These are phyloP conservation scores for Heliamphora exappendiculata DNA, from an alignment of 148 eudicot genomes.

Conservation along the genomic window DNA sequence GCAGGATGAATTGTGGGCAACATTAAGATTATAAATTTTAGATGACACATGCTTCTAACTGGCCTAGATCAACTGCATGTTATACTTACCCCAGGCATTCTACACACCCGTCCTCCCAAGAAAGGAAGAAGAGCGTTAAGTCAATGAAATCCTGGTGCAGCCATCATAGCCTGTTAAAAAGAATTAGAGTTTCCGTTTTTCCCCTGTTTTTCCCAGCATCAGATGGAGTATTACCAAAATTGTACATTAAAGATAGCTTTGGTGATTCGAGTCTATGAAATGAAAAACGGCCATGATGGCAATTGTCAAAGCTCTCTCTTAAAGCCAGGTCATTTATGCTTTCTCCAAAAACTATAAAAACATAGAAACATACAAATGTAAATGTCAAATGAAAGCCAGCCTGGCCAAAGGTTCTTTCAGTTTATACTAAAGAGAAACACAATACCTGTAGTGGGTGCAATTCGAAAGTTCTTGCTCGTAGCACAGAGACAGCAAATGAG, in stretches of 20 bases:
- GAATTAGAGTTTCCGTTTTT: background rate
- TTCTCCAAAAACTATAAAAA: background rate
- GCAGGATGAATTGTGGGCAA: too few relatives aligned
- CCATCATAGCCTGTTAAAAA: background rate
- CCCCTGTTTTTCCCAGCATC: background rate
- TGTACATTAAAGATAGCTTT: background rate
- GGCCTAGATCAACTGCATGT: too few relatives aligned
- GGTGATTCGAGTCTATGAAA: background rate
- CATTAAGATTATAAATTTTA: too few relatives aligned
- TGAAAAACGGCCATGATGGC: background rate
- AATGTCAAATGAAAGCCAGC: background rate
- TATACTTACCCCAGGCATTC: too few relatives aligned
- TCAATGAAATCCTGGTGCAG: background rate
- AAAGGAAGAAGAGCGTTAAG: background rate
- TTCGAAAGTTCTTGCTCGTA: constrained; percentile 43
- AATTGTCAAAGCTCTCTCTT: background rate
- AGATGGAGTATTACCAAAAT: background rate
- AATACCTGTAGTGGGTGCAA: constrained; percentile 82
- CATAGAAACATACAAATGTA: background rate
- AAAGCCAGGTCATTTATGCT: background rate
- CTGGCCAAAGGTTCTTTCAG: background rate
- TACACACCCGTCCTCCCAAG: too few relatives aligned
- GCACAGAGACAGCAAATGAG: constrained; percentile 38
- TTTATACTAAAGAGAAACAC: background rate
- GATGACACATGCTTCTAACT: too few relatives aligned